A percentile compares a stretch with the other conserved stretches of the same genome.
Evolutionary conservation across 495 filamentous ascomycete species (phyloP).

Genomic region (Chaetomidium leptoderma): DNA sequence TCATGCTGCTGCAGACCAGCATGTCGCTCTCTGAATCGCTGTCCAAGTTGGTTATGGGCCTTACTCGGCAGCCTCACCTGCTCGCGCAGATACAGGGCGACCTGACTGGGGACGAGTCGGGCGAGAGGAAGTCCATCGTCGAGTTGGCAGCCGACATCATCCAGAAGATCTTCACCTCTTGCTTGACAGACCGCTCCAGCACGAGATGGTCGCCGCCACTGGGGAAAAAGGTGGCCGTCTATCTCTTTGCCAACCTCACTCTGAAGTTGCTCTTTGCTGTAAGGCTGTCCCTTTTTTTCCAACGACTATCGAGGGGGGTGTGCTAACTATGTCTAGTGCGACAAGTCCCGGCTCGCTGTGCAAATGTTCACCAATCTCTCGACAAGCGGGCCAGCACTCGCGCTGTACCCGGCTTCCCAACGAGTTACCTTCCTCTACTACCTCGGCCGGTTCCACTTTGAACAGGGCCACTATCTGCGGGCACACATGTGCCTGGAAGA

Average conservation of each 20-base stretch:
- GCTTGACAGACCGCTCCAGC: conserved; percentile 74
- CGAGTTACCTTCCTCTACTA: conserved; percentile 92
- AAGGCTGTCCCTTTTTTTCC: conserved; percentile 15
- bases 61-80: conserved; percentile 72
- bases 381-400: conserved; percentile 71
- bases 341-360: conserved; percentile 62
- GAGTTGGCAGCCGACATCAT: conserved; percentile 82
- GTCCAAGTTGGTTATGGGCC: conserved; percentile 70
- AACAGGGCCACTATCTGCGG: conserved; percentile 71
- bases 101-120: conserved; percentile 49
- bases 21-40: conserved; percentile 72
- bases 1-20: conserved; percentile 70
- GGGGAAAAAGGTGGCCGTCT: conserved; percentile 82
- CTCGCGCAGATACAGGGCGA: conserved; percentile 52
- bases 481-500: conserved; percentile 69
- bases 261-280: conserved; percentile 85
- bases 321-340: conserved; percentile 41
- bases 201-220: conserved; percentile 58
- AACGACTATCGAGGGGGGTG: not conserved
- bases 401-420: conserved; percentile 78
- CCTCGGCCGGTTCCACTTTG: conserved; percentile 82
- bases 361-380: conserved; percentile 88
- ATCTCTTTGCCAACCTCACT: conserved; percentile 85
- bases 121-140: conserved; percentile 67
- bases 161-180: conserved; percentile 85